phyloP scores from a whole-genome alignment of 2,329 filamentous ascomycete species.

The Fusarium kyushuense region DNA sequence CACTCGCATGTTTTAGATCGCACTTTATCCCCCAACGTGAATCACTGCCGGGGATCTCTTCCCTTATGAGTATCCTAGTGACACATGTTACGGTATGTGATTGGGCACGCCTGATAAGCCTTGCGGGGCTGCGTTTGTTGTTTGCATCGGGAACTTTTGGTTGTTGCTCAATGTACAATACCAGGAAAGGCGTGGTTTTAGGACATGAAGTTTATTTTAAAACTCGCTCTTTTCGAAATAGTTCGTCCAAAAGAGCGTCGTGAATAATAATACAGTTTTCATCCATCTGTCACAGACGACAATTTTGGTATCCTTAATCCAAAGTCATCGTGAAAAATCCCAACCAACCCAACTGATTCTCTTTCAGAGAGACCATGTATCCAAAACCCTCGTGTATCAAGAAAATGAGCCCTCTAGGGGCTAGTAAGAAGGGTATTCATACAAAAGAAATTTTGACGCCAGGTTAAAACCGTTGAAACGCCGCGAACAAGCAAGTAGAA shows the following conservation, averaged over 20 bases:
- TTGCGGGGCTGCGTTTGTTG: conserved; percentile 9
- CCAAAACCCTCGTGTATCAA: conserved; percentile 28
- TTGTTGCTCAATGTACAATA: background rate
- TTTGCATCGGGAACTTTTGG: conserved; percentile 15
- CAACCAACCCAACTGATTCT: conserved; percentile 20
- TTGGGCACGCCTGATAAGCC: conserved; percentile 24
- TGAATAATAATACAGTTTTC: conserved; percentile 50
- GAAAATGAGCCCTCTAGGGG: conserved; percentile 22
- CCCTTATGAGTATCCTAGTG: conserved; percentile 33
- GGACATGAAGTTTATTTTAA: conserved; percentile 14
- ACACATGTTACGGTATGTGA: conserved; percentile 41
- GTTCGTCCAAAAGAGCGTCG: conserved; percentile 42
- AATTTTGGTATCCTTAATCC: conserved; percentile 42
- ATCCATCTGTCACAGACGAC: conserved; percentile 37
- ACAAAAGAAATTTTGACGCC: conserved; percentile 45
- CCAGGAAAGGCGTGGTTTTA: background rate
- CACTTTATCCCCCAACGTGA: conserved; percentile 34
- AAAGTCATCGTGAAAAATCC: conserved; percentile 28
- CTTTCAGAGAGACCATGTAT: conserved; percentile 20
- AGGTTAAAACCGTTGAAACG: conserved; percentile 26
- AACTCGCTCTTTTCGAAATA: conserved; percentile 26
- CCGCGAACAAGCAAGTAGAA: conserved; percentile 23
- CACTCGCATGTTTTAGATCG: conserved; percentile 12
- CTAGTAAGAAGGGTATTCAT: conserved; percentile 50
- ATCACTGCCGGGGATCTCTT: conserved; percentile 39